A percentile compares a stretch with the other conserved stretches of the same genome.
Conservation (phyloP, 805 yeast species). For the Candida pseudofarinosa region DNA sequence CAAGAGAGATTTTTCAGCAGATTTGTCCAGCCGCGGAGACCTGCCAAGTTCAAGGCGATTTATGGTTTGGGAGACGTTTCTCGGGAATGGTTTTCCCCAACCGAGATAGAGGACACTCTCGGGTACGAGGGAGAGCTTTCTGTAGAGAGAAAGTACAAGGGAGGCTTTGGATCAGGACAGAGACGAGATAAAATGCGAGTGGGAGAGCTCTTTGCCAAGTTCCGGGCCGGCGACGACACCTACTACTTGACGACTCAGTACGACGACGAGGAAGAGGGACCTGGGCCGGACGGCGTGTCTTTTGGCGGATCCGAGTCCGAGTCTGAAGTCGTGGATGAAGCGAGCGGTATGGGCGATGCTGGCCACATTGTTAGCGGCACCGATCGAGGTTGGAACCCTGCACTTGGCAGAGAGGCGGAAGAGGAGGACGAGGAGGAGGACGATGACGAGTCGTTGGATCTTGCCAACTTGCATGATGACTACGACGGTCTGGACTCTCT, state of each 20-base stretch:
- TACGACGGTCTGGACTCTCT: conserved; percentile 33
- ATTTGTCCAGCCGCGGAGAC: conserved; percentile 42
- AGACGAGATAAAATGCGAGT: conserved; percentile 49
- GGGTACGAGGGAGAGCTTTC: conserved; percentile 37
- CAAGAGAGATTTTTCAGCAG: conserved; percentile 28
- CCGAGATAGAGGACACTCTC: conserved; percentile 34
- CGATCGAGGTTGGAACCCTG: not conserved
- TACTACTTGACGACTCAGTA: conserved; percentile 72
- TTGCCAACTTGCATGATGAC: conserved; percentile 46
- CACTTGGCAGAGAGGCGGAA: conserved; percentile 12
- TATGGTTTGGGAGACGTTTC: conserved; percentile 29
- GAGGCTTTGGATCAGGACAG: conserved; percentile 69
- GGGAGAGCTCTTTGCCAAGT: conserved; percentile 41
- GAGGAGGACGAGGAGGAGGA: conserved; percentile 10
- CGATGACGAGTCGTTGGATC: conserved; percentile 20
- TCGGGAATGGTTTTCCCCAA: conserved; percentile 25
- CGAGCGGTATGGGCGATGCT: conserved; percentile 10
- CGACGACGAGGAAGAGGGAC: conserved; percentile 10
- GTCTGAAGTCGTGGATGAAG: conserved; percentile 11
- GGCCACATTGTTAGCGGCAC: conserved; percentile 12
- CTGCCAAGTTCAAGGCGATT: conserved; percentile 35
- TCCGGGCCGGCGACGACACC: conserved; percentile 40
- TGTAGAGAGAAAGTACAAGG: conserved; percentile 53
- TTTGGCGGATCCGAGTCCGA: conserved; percentile 9
- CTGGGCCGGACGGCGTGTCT: conserved; percentile 8